Evolutionary conservation across 306 rosid genomes (phyloP), one percentile per base, ranked within the genome.

Genomic region (Pterocarpus macrocarpus): DNA sequence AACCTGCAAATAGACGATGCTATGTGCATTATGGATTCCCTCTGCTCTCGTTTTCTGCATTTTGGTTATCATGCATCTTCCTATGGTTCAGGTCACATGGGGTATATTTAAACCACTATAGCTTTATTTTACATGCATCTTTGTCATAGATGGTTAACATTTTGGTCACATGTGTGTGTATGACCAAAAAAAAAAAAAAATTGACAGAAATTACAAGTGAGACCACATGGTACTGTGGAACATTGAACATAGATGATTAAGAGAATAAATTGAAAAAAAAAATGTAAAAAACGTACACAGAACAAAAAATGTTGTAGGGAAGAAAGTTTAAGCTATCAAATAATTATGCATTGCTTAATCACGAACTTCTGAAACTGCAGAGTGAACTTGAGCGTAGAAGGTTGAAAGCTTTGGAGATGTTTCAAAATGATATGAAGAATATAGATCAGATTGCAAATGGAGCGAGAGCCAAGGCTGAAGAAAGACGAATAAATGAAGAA

Each of bases 381-480:
- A 49, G 88, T 35, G 80, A 73, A 71, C 14, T 82, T 73, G 88
- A 71, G 43, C 2, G 44, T 16, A 83, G 82, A 83, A 86, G 87
- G 86, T 28, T 71, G 59, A 87, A 80, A 39, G 86, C 85, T 16
- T 39, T 57, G 47, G 63, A 38, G 22, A 82, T 76, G 34, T 90
- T 36, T 79, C 68, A 13, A 14, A 7, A 12, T 1, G 77, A 83
- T 11, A 83, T 82, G 52, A 66, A 69, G 44, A 30, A 15, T 13
- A 90, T 90, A 52, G 86, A 49, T 65, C 76, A 76, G 73, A 64
- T 88, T 62, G 94, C 89, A 66, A 77, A 61, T 1, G 87, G 81
- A 67, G 99, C 97, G 4, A 90, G 88, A 85, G 62, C 70, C 15
- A 72, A 87, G 74, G 97, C 91, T 59, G 87, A 69, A 4, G 81